Percentiles rank a stretch among this genome's conserved stretches.
These are phyloP conservation scores for Fusarium vanettenii DNA, from an alignment of 2,329 filamentous ascomycete genomes.

Conservation along the genomic window DNA sequence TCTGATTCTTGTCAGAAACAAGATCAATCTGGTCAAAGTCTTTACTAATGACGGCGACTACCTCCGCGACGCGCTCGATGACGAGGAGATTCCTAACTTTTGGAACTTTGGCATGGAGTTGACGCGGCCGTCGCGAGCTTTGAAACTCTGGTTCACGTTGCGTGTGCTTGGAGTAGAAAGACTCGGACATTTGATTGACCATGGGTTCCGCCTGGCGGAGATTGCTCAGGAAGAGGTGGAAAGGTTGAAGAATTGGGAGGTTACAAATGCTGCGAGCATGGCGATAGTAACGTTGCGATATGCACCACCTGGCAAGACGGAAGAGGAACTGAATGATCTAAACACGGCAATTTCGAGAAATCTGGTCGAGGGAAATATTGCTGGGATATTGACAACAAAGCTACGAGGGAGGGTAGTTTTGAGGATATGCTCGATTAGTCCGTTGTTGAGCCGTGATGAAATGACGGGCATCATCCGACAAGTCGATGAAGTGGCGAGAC, in stretches of 20 bases:
- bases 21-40: not conserved
- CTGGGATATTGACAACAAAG: not conserved
- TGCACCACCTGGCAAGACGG: not conserved
- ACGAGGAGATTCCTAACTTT: not conserved
- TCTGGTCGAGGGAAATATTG: not conserved
- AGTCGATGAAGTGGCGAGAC: not conserved
- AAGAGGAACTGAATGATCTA: not conserved
- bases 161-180: not conserved
- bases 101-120: not conserved
- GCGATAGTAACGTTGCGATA: not conserved
- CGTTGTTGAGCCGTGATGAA: not conserved
- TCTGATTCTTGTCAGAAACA: not conserved
- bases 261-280: not conserved
- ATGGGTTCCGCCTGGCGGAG: not conserved
- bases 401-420: not conserved
- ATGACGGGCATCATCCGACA: not conserved
- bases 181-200: not conserved
- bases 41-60: not conserved
- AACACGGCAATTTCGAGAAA: not conserved
- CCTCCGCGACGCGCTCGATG: not conserved
- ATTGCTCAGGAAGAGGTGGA: not conserved
- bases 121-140: not conserved
- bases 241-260: not conserved
- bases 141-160: not conserved
- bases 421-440: not conserved